Conservation (phyloP, 2,329 filamentous ascomycete species). For the Didymella pomorum region DNA sequence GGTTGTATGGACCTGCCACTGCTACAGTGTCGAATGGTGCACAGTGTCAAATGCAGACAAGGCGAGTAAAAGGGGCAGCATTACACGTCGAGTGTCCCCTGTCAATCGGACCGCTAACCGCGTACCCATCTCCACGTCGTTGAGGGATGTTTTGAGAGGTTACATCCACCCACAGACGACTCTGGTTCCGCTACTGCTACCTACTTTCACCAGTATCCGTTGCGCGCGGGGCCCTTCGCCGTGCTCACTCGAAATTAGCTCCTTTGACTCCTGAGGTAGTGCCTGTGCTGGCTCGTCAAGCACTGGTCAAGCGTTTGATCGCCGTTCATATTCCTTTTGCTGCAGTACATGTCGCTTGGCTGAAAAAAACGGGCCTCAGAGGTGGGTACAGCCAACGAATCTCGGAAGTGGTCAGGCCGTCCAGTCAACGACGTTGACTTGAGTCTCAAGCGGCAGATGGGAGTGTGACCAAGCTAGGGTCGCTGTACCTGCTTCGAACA, state of each 20-base stretch:
- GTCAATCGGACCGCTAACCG: slow-evolving; percentile 31
- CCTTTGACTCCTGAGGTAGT: slow-evolving; percentile 46
- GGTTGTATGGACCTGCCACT: slow-evolving; percentile 1
- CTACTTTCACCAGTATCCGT: slow-evolving; percentile 28
- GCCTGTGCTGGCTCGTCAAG: slow-evolving; percentile 42
- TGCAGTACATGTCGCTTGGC: slow-evolving; percentile 24
- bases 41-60: slow-evolving; percentile 9
- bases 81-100: background rate
- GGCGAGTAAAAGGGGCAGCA: slow-evolving; percentile 8
- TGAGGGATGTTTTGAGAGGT: slow-evolving; percentile 22
- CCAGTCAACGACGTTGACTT: slow-evolving; percentile 7
- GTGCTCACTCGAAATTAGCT: slow-evolving; percentile 38
- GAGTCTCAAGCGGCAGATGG: slow-evolving; percentile 19
- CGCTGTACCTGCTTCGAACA: slow-evolving; percentile 37
- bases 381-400: slow-evolving; percentile 22
- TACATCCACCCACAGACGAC: slow-evolving; percentile 2
- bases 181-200: slow-evolving; percentile 31
- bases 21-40: slow-evolving; percentile 6
- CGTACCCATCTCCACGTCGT: slow-evolving; percentile 32
- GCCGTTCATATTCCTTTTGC: slow-evolving; percentile 45
- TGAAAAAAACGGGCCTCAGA: background rate
- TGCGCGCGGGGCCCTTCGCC: slow-evolving; percentile 25
- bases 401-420: slow-evolving; percentile 32
- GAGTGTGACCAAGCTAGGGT: slow-evolving; percentile 14
- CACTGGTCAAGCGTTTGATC: slow-evolving; percentile 52